These are phyloP conservation scores for Chlorokybus atmophyticus DNA, from an alignment of 139 green algal genomes.

Conservation along the genomic window DNA sequence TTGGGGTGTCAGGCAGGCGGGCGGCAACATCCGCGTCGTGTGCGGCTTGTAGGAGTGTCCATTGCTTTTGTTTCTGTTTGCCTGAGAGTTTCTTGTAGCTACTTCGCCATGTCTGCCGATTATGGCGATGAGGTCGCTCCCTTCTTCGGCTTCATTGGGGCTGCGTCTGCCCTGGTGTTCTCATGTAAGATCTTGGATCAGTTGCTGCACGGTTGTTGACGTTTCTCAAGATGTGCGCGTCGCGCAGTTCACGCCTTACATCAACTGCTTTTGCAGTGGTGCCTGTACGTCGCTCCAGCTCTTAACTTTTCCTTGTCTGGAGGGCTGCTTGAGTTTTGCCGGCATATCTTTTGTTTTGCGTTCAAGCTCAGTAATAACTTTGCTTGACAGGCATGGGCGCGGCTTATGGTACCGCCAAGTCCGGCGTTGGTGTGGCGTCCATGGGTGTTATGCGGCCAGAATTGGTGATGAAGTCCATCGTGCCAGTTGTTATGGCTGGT, in stretches of 20 bases:
- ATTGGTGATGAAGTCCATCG: slow-evolving; percentile 99
- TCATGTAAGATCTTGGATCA: slow-evolving; percentile 54
- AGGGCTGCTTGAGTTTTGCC: too few relatives aligned
- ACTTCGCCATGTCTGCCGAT: not conserved
- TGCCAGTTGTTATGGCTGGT: slow-evolving; percentile 98
- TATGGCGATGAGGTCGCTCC: slow-evolving; percentile 42
- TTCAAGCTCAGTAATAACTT: not conserved
- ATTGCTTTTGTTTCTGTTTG: too few relatives aligned
- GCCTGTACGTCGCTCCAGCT: too few relatives aligned
- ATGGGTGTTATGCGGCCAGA: slow-evolving; percentile 99
- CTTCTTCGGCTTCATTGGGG: slow-evolving; percentile 97
- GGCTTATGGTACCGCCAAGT: slow-evolving; percentile 97
- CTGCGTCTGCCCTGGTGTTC: slow-evolving; percentile 85
- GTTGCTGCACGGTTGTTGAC: not conserved
- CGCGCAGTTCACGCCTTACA: too few relatives aligned
- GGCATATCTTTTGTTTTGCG: not conserved
- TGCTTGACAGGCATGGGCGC: slow-evolving; percentile 82
- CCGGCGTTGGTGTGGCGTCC: slow-evolving; percentile 89
- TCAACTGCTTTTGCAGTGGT: too few relatives aligned
- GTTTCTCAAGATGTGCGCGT: not conserved
- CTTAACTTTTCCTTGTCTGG: not conserved
- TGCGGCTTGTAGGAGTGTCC: too few relatives aligned
- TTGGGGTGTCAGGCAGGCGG: too few relatives aligned
- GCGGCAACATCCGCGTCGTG: too few relatives aligned
- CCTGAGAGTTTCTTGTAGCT: too few relatives aligned